A percentile compares a stretch with the other conserved stretches of the same genome.
Conservation (phyloP, 257 asterid species). For the Lycium barbarum region DNA sequence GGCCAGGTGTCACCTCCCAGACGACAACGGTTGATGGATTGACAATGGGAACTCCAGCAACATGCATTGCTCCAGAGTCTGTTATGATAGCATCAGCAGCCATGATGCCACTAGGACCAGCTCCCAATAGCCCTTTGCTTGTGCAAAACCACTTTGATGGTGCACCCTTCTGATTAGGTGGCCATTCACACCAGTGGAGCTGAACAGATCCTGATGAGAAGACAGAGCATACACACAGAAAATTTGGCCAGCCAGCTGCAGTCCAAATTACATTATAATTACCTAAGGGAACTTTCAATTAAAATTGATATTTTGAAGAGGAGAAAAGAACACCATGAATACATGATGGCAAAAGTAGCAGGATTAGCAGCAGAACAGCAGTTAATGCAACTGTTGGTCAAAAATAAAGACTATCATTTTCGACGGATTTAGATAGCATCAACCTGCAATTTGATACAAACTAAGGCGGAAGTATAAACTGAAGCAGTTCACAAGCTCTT, state of each 20-base stretch:
- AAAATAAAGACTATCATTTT: constrained; percentile 4
- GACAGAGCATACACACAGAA: constrained; percentile 97
- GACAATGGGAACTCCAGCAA: constrained; percentile 98
- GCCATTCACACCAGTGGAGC: constrained; percentile 99
- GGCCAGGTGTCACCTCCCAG: constrained; percentile 99
- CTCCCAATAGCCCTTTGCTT: constrained; percentile 97
- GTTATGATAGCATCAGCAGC: constrained; percentile 99
- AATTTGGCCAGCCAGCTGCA: constrained; percentile 99
- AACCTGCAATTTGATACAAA: constrained; percentile 22
- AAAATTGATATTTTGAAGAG: not conserved
- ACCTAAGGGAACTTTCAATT: not conserved
- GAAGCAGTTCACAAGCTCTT: not conserved
- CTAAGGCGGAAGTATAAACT: not conserved
- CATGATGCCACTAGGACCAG: constrained; percentile 99
- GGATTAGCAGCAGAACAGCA: constrained; percentile 13
- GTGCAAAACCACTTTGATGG: constrained; percentile 95
- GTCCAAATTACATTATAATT: constrained; percentile 38
- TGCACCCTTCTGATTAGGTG: constrained; percentile 71
- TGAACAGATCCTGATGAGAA: constrained; percentile 98
- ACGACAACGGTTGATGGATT: constrained; percentile 99
- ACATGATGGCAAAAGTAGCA: constrained; percentile 21
- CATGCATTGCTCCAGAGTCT: constrained; percentile 98
- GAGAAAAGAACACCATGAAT: not conserved
- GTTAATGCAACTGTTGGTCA: not conserved
- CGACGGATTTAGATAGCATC: not conserved